Evolutionary conservation across 768 basidiomycete genomes (phyloP), one percentile per base, ranked within the genome.

Genomic region (Jaapia argillacea): DNA sequence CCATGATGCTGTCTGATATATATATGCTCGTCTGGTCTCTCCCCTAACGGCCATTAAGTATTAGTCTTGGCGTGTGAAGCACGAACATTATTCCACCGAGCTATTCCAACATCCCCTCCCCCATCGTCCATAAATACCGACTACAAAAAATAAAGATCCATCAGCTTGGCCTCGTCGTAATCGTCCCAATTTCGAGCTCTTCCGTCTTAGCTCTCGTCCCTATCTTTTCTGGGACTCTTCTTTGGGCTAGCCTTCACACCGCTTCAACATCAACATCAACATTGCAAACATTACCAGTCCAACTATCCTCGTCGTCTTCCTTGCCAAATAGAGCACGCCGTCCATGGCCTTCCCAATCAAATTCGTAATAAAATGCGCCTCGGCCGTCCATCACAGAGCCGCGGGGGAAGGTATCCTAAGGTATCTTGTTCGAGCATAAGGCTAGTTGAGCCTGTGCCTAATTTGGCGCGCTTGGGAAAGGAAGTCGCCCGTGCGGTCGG

Each of bases 341-440:
- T 22, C 59, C 69, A 50, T 81, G 77, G 10, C 46, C 47, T 25
- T 69, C 64, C 83, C 83, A 86, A 36, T 70, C 49, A 47, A 85
- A 69, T 2, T 68, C 62, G 49, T 79, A 85, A 60, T 74, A 85
- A 1, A 83, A 48, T 6, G 81, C 79, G 16, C 73, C 71, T 36
- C 61, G 66, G 1, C 75, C 65, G 50, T 83, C 69, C 10, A 80
- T 65, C 3, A 81, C 82, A 13, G 70, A 62, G 13, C 64, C 66
- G 51, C 85, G 86, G 49, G 68, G 72, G 51, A n/a, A n/a, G n/a
- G n/a, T n/a, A n/a, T n/a, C n/a, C n/a, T n/a, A 77, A 84, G 1
- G 43, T n/a, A 16, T 33, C 41, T 16, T 39, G 24, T 18, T 16
- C 22, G 14, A 18, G 22, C 24, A 14, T 36, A 16, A 22, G 48